Evolutionary conservation across 164 flowering plant species (phyloP), one percentile per base, ranked within the genome.

Genomic region (Cinnamomum micranthum): DNA sequence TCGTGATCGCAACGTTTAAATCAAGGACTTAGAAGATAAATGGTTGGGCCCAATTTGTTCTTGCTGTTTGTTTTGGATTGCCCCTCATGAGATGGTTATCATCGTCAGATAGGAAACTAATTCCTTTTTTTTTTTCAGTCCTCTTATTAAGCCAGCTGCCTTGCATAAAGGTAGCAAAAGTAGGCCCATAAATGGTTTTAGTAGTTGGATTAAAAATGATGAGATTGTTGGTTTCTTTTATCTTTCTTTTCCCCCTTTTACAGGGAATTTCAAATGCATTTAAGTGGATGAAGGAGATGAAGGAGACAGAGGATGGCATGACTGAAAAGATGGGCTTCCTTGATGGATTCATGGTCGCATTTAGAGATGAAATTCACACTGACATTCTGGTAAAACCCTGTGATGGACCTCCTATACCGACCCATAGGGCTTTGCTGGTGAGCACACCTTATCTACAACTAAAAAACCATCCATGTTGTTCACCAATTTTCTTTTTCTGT

Each of bases 401-500:
- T 52, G 68, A 83, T 78, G 97, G 89, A 12, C 88, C 88, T 69
- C 64, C 92, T 1, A 79, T 90, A 19, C 85, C 90, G 20, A 88
- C 94, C n/a, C 97, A 94, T 71, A 87, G 82, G 83, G 89, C 92
- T 17, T 25, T 92, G 68, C 77, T 94, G 88, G 98, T 89, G 20
- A 73, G 20, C 69, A 1, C 4, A 14, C 60, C 20, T 55, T 35
- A 35, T 35, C 9, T 35, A 35, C 47, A 35, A 35, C 47, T 1
- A 6, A 35, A 35, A 35, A 7, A 35, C 10, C 47, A 35, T 5
- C 7, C 47, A 6, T 35, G 10, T 0, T 35, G 10, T 35, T 35
- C 47, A 35, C 10, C 47, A 6, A 6, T 35, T 35, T 35, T 35
- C 10, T 7, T 6, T 35, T 35, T 35, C 10, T 35, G 10, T 6